phyloP scores from a whole-genome alignment of 768 basidiomycete species.

The Podaxis rugospora region DNA sequence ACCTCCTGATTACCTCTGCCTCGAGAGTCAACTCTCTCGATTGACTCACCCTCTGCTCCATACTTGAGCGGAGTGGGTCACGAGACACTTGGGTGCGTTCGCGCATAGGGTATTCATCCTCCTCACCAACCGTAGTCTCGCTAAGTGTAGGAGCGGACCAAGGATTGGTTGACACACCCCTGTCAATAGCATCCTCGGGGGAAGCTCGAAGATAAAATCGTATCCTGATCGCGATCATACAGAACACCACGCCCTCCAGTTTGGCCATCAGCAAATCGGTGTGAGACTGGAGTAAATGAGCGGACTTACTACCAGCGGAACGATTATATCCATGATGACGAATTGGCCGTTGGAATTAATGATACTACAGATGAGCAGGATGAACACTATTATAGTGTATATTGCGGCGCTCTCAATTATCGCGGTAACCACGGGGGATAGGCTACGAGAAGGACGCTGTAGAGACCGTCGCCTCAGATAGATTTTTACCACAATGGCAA shows the following conservation, averaged over 20 bases:
- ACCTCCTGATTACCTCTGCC: too few species aligned
- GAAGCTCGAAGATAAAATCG: neutral
- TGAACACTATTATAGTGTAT: neutral
- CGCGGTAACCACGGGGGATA: neutral
- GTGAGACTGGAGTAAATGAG: neutral
- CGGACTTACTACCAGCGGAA: neutral
- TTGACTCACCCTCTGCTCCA: too few species aligned
- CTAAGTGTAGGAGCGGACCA: conserved; percentile 21
- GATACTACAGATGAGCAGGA: neutral
- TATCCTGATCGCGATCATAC: conserved; percentile 1
- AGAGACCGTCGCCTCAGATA: neutral
- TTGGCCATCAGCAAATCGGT: neutral
- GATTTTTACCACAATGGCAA: neutral
- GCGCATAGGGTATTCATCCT: neutral
- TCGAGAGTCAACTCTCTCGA: too few species aligned
- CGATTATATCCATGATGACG: conserved; percentile 2
- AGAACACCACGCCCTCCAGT: conserved; percentile 1
- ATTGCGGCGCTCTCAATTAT: conserved; percentile 4
- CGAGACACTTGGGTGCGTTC: neutral
- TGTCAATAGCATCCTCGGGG: neutral
- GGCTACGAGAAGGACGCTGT: neutral
- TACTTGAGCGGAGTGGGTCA: neutral
- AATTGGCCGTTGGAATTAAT: conserved; percentile 1
- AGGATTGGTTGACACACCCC: conserved; percentile 2
- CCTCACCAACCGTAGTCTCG: conserved; percentile 21